These are phyloP conservation scores for Pythium scleroteichum DNA, from an alignment of 352 stramenopile genomes.

Conservation along the genomic window DNA sequence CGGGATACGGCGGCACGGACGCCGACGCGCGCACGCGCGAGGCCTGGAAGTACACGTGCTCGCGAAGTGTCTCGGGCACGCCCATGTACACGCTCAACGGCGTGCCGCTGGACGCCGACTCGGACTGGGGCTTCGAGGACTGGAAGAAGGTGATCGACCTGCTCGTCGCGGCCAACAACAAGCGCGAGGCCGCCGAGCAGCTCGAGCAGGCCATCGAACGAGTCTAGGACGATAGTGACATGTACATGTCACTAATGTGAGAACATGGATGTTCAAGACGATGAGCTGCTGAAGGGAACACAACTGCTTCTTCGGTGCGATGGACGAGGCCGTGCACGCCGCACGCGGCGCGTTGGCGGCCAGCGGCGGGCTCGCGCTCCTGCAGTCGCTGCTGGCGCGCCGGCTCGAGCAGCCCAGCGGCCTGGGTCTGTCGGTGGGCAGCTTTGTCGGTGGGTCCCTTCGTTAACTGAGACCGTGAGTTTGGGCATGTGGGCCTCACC, in stretches of 20 bases:
- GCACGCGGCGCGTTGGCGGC: slow-evolving; percentile 38
- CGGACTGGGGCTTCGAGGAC: slow-evolving; percentile 51
- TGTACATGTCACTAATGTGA: slow-evolving; percentile 1
- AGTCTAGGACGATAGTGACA: neutral
- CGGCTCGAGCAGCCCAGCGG: slow-evolving; percentile 41
- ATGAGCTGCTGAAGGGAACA: neutral
- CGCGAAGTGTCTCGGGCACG: slow-evolving; percentile 69
- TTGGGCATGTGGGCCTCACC: neutral
- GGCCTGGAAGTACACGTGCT: slow-evolving; percentile 84
- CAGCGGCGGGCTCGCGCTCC: slow-evolving; percentile 37
- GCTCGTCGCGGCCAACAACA: slow-evolving; percentile 35
- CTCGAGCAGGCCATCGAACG: neutral
- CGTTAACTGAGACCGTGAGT: neutral
- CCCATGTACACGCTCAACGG: slow-evolving; percentile 82
- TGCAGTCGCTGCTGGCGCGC: slow-evolving; percentile 50
- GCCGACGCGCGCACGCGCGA: slow-evolving; percentile 57
- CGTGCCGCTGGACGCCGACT: slow-evolving; percentile 54
- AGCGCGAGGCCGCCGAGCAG: slow-evolving; percentile 5
- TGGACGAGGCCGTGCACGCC: slow-evolving; percentile 45
- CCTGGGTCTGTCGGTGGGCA: slow-evolving; percentile 53
- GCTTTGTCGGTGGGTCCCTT: slow-evolving; percentile 48
- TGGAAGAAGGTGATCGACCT: slow-evolving; percentile 59
- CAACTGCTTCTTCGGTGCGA: neutral
- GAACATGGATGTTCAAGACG: neutral
- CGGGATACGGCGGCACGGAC: slow-evolving; percentile 69